Conservation (phyloP, 2,329 filamentous ascomycete species). For the Metarhizium sp. region DNA sequence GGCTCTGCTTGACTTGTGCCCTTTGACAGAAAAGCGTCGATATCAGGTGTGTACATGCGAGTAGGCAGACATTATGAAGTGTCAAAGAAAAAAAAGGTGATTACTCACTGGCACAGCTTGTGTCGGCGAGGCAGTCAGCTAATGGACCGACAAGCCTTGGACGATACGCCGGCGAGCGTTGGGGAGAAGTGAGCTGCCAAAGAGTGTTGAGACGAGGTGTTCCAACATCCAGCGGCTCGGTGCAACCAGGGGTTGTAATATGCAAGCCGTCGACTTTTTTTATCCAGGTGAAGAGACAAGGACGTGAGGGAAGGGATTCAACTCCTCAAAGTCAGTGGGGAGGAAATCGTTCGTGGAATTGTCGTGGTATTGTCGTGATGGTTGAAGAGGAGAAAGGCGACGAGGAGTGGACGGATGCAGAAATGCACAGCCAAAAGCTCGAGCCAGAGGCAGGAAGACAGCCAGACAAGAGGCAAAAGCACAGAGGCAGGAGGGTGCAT, state of each 20-base stretch:
- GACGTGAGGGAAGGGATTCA: not conserved
- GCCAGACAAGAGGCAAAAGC: not conserved
- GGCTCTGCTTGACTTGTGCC: too few relatives aligned
- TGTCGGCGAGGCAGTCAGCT: not conserved
- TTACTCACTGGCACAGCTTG: not conserved
- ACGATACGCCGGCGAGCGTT: not conserved
- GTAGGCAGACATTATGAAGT: not conserved
- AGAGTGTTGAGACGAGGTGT: not conserved
- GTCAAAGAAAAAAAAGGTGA: not conserved
- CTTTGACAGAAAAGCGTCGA: too few relatives aligned
- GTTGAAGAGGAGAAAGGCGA: not conserved
- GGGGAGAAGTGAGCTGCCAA: not conserved
- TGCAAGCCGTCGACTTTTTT: not conserved
- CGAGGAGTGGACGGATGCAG: not conserved
- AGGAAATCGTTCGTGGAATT: not conserved
- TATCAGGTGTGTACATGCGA: too few relatives aligned
- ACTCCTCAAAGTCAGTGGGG: not conserved
- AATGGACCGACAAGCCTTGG: conserved; percentile 2
- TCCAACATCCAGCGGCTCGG: not conserved
- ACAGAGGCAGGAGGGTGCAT: not conserved
- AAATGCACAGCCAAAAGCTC: conserved; percentile 1
- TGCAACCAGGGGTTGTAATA: not conserved
- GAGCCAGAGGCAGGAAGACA: not conserved
- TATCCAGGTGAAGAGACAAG: not conserved
- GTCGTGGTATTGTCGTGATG: not conserved